These are phyloP conservation scores for Aegilops longissima DNA, from an alignment of 176 grass and related monocot genomes.

Conservation along the genomic window DNA sequence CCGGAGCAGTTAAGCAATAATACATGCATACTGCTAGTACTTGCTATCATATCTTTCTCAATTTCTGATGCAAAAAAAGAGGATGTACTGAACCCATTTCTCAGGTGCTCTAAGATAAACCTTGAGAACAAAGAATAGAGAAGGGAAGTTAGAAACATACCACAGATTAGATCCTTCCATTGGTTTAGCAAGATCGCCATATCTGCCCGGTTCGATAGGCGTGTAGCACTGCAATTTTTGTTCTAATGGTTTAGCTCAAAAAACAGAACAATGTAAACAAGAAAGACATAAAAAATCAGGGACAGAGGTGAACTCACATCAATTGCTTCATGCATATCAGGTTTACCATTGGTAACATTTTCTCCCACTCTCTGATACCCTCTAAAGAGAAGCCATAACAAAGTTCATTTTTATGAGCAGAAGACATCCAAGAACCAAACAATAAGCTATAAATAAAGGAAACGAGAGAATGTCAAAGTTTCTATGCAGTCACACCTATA, in stretches of 20 bases:
- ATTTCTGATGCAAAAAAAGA: no score
- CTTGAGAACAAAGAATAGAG: background rate
- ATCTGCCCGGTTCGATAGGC: constrained; percentile 57
- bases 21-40: no score
- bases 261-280: background rate
- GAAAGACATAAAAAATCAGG: no score
- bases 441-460: background rate
- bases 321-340: constrained; percentile 97
- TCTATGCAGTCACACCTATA: no score
- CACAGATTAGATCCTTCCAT: constrained; percentile 83
- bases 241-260: background rate
- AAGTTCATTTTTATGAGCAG: background rate
- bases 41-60: no score
- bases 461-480: no score
- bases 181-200: constrained; percentile 68
- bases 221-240: constrained; percentile 54
- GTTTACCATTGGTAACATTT: constrained; percentile 86
- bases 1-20: no score
- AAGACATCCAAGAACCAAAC: background rate
- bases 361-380: constrained; percentile 73
- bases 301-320: constrained; percentile 55
- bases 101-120: background rate
- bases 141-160: constrained; percentile 44
- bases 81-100: no score
- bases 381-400: constrained; percentile 31